Evolutionary conservation across 1,284 basidiomycete species (phyloP), one percentile per base, ranked within the genome.

Genomic region (Cerioporus squamosus): DNA sequence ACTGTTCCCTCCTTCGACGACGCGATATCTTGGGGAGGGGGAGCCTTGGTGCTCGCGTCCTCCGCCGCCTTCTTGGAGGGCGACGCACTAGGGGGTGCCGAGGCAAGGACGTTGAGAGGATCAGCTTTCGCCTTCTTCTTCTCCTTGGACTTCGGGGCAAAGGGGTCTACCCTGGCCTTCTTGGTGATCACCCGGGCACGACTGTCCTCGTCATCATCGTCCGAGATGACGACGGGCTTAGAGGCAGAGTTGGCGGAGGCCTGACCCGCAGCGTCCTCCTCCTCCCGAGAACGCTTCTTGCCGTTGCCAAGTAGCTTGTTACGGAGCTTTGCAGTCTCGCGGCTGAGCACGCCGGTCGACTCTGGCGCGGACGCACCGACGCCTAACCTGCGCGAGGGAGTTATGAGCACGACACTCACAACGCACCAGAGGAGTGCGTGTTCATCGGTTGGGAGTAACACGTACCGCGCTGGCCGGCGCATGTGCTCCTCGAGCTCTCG

Each of bases 391-490:
- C 44, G 57, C 29, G 26, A 64, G 45, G 45, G 40, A 24, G 48
- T 61, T 50, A 39, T 55, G 42, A 52, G 48, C 14, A 36, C 33
- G 33, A 5, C 1, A 36, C 14, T 36, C 33, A 36, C 15, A 12
- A 12, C 33, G 15, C 15, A 36, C 33, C 33, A 14, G n/a, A n/a
- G 33, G 33, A 36, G 15, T 29, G 29, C 29, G 29, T 29, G 29
- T 29, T 36, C 51, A 7, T 23, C 12, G 22, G 23, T 17, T 6
- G n/a, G n/a, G n/a, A n/a, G n/a, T n/a, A n/a, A n/a, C 44, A 55
- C 72, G 53, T 75, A 91, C 90, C 90, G 83, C 51, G 87, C 78
- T 18, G 90, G 90, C 31, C 81, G 78, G 46, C 82, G 82, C 76
- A 90, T 78, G 61, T 86, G 79, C 59, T 88, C 85, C 58, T 85